Conservation (phyloP, 1,284 basidiomycete genomes). For the Cryptococcus wingfieldii region DNA sequence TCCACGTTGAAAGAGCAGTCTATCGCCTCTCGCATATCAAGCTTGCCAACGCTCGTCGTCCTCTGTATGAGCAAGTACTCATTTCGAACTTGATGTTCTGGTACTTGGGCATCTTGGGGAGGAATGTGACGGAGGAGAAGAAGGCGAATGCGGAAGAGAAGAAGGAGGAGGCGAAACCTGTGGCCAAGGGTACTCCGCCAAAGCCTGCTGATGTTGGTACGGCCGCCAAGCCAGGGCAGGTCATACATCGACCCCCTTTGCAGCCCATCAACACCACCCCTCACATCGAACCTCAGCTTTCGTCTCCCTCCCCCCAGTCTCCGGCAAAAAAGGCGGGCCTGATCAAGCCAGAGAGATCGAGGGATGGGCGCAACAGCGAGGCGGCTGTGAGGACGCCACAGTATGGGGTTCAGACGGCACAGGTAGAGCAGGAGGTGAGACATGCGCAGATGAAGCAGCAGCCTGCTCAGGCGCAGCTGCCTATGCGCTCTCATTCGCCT, state of each 20-base stretch:
- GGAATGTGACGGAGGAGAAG: conserved; percentile 51
- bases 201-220: conserved; percentile 36
- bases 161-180: conserved; percentile 32
- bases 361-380: conserved; percentile 63
- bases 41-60: conserved; percentile 90
- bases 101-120: conserved; percentile 98
- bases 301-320: not conserved
- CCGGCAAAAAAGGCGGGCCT: conserved; percentile 34
- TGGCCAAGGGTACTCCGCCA: conserved; percentile 45
- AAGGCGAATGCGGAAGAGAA: conserved; percentile 51
- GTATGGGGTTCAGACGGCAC: conserved; percentile 87
- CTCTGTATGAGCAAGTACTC: conserved; percentile 95
- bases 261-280: not conserved
- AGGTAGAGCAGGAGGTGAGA: conserved; percentile 72
- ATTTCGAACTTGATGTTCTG: conserved; percentile 99
- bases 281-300: not conserved
- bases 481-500: conserved; percentile 1
- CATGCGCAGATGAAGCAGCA: conserved; percentile 16
- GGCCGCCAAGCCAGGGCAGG: conserved; percentile 51
- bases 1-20: conserved; percentile 96
- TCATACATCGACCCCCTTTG: conserved; percentile 4
- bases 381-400: conserved; percentile 80
- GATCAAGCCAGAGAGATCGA: conserved; percentile 43
- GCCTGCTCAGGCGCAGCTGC: conserved; percentile 5
- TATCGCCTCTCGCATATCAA: conserved; percentile 98